Base-by-base conservation (phyloP, 768 basidiomycete genomes). In the Tylopilus felleus region DNA sequence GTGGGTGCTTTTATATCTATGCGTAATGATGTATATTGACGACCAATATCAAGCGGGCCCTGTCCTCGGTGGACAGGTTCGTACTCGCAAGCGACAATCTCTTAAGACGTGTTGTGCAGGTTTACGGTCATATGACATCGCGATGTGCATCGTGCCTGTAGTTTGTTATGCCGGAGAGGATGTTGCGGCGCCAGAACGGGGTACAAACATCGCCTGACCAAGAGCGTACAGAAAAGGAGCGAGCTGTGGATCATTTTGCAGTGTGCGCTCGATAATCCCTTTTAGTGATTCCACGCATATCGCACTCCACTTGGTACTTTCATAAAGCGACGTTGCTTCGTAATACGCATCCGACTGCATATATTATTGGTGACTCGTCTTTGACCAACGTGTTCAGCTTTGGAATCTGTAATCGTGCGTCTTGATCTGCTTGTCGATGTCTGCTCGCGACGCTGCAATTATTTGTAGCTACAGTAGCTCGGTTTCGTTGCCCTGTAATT, bases 41-140 rank as follows among this genome's bases (percentile, higher is more conserved):
- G 36, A 45, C 45, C 27, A 13, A 25, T 56, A 12, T 33, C 12
- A 12, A 88, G 86, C 86, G 55, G 88, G 87, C 0, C 87, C 88
- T 19, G 67, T 88, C 40, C 70, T 88, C 41, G 85, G 85, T n/a
- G 86, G 88, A 49, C 84, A 88, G 75, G 85, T 74, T 51, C 47
- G 63, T 74, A 14, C 44, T 13, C 9, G n/a, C 33, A 13, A 2
- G 5, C 42, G n/a, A 39, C 17, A 21, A 17, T 49, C 22, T 49
- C 19, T 57, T 49, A 45, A 47, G 21, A 51, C 47, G 13, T 58
- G 33, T 19, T 31, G 8, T 46, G 7, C 33, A 89, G 85, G 75
- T 89, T 25, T 88, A 86, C 59, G 79, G 80, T 54, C 79, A 79
- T 63, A 53, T 77, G 28, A 65, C 12, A 65, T 82, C 25, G 49